Percentiles rank a stretch among this genome's conserved stretches.
These are phyloP conservation scores for Dacryopinax primogenitus DNA, from an alignment of 768 basidiomycete genomes.

Conservation along the genomic window DNA sequence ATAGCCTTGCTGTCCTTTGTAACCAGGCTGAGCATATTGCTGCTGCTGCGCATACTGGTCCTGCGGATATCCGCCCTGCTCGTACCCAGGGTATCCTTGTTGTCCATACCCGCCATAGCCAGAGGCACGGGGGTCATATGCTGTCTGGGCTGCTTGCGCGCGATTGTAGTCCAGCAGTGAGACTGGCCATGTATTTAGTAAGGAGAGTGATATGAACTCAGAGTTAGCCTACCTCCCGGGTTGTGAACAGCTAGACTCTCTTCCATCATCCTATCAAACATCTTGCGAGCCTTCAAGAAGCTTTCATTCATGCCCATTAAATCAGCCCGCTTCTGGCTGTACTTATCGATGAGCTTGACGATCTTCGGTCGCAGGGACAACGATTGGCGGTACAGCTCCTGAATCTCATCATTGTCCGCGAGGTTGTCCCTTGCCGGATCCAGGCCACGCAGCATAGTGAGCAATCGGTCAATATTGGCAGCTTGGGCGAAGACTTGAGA, in stretches of 20 bases:
- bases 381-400: conserved; percentile 80
- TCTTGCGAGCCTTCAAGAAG: conserved; percentile 73
- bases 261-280: conserved; percentile 91
- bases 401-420: conserved; percentile 83
- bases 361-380: conserved; percentile 89
- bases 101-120: conserved; percentile 1
- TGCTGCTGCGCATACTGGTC: conserved; percentile 7
- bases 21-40: conserved; percentile 5
- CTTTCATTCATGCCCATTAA: conserved; percentile 89
- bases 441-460: conserved; percentile 57
- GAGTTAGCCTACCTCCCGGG: conserved; percentile 39
- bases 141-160: background rate
- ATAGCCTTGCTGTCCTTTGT: background rate
- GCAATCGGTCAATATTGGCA: conserved; percentile 65
- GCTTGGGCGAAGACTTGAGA: conserved; percentile 79
- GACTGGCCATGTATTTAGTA: background rate
- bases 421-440: conserved; percentile 70
- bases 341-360: conserved; percentile 92
- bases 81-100: conserved; percentile 9
- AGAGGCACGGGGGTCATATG: background rate
- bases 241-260: conserved; percentile 65
- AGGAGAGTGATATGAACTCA: background rate
- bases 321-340: conserved; percentile 92
- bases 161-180: conserved; percentile 8
- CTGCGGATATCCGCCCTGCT: conserved; percentile 2